Base-by-base conservation (phyloP, 805 yeast species). In the Starmerella riodocensis region DNA sequence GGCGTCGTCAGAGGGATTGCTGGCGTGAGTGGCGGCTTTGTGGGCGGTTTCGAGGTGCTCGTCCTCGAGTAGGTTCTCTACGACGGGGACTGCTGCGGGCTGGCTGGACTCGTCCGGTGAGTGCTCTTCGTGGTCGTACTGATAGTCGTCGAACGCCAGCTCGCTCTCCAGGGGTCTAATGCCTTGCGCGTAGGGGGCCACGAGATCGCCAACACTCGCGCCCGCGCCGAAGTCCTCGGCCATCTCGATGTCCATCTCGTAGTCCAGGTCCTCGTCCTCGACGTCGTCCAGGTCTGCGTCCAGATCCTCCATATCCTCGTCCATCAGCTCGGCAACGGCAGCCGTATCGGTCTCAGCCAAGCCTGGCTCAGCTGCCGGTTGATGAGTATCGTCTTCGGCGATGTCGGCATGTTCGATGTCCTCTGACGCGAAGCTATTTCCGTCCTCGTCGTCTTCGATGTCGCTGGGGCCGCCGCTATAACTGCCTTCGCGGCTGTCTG, bases 271-370 rank as follows among this genome's bases (percentile, higher is more conserved):
- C 17, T 29, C 39, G 14, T 12, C 19, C 16, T 46, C 50, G 11
- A 21, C 39, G 17, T 32, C 44, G 11, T 32, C 42, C 7, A 26
- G 40, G 17, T 29, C 37, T 13, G 16, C 32, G 4, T 29, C 18
- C 14, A 23, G 30, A 4, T 23, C 36, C 12, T 43, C 33, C 9
- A 16, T 13, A 16, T 29, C 34, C 18, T 36, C 39, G 12, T 6
- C 35, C n/a, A 17, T 21, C 22, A 7, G 13, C 18, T 36, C 49
- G 7, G 23, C 41, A 20, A 13, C 26, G 17, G 22, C 46, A 17
- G 35, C 43, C 23, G 13, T 36, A 20, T 39, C 47, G 24, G 27
- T 13, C 11, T 23, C 25, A 23, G 25, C 25, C 9, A 23, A 6
- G 6, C 6, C 11, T 23, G 6, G 25, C 6, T 6, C 9, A 23